phyloP scores from a whole-genome alignment of 306 rosid species.

The Acacia melanoxylon region DNA sequence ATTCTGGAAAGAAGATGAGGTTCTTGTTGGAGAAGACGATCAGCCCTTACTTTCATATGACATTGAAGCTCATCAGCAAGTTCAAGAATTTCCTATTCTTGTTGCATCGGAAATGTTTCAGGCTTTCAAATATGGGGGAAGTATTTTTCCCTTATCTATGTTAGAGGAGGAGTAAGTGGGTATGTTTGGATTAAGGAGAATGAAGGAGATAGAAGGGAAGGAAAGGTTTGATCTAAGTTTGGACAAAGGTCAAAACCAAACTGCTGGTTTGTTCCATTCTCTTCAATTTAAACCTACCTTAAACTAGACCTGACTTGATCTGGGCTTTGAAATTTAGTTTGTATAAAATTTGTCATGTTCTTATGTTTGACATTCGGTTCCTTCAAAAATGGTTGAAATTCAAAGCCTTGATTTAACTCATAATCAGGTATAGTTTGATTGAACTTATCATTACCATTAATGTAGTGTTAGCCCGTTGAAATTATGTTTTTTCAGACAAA shows the following conservation, averaged over 20 bases:
- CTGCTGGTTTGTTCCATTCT: background rate
- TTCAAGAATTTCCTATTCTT: background rate
- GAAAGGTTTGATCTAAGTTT: background rate
- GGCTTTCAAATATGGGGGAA: constrained; percentile 1
- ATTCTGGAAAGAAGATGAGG: background rate
- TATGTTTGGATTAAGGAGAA: background rate
- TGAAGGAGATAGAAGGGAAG: background rate
- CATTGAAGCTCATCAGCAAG: background rate
- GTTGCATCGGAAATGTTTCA: background rate
- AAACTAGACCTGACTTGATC: background rate
- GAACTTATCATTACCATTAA: background rate
- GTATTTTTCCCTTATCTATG: background rate
- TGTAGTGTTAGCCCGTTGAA: background rate
- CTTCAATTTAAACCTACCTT: background rate
- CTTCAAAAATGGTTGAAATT: background rate
- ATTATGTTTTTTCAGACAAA: background rate
- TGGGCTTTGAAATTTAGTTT: background rate
- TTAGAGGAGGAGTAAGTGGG: background rate
- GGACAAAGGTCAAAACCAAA: background rate
- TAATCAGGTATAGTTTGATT: background rate
- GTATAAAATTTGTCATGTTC: background rate
- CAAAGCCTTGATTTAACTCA: background rate
- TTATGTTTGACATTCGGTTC: background rate
- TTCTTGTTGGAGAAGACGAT: background rate
- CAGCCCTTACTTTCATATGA: background rate